phyloP scores from a whole-genome alignment of 2,329 filamentous ascomycete genomes.

The Arthrocladium fulminans region DNA sequence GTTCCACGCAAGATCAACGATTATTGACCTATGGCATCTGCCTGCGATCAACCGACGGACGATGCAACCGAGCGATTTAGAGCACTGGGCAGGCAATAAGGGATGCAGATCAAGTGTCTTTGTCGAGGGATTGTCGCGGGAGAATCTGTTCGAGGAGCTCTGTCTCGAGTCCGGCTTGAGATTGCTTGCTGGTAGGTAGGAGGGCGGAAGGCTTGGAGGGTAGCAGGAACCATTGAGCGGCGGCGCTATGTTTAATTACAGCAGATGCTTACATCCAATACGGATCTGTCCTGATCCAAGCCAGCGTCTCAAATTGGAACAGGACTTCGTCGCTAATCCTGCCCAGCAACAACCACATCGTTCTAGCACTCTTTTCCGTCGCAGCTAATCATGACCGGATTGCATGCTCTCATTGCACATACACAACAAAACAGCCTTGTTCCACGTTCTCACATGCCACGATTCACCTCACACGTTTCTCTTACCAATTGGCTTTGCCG shows the following conservation, averaged over 20 bases:
- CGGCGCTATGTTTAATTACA: slow-evolving; percentile 4
- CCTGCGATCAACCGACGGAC: background rate
- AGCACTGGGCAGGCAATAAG: background rate
- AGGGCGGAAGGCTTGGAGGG: background rate
- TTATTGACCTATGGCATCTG: background rate
- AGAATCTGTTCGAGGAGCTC: background rate
- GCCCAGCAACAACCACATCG: background rate
- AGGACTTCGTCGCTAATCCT: background rate
- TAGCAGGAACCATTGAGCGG: background rate
- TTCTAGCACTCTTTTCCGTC: background rate
- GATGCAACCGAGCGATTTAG: background rate
- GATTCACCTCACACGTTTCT: too few relatives aligned
- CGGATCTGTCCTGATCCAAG: background rate
- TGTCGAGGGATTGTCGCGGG: too few relatives aligned
- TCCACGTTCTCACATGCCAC: slow-evolving; percentile 8
- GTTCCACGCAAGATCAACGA: background rate
- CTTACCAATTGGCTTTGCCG: background rate
- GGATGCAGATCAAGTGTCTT: background rate
- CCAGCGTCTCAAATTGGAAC: slow-evolving; percentile 2
- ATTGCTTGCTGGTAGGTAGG: background rate
- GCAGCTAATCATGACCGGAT: background rate
- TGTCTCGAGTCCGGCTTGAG: background rate
- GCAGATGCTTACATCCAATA: background rate
- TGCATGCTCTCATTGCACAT: background rate
- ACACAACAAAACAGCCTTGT: background rate